Base-by-base conservation (phyloP, 805 yeast species). In the Lipomyces sp. region DNA sequence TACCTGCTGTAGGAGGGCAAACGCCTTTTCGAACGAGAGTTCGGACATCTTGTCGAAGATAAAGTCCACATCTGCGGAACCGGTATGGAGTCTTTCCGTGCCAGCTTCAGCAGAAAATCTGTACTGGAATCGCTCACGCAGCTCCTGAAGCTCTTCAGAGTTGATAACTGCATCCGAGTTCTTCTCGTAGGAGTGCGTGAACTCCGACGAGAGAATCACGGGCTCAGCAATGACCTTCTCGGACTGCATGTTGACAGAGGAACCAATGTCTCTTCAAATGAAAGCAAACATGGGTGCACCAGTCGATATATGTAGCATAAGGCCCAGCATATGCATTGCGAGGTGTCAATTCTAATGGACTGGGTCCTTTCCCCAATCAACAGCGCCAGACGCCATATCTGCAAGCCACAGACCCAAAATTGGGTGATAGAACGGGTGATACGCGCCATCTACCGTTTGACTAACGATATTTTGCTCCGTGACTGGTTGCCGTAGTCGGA, bases 11-110 rank as follows among this genome's bases (percentile, higher is more conserved):
- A 84, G 73, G 45, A 81, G 77, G 10, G 74, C 73, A 1, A 78
- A 32, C 0, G 82, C 79, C 39, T 24, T 29, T 24, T 35, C 59
- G 11, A 57, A 24, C 5, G 59, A 57, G 50, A 39, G 29, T 13
- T 37, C 59, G 11, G 33, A 29, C 3, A 57, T 15, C 29, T 35
- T 32, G 1, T 30, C 50, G n/a, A 34, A 57, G 32, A 57, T n/a
- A 74, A 89, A 89, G 80, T 89, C 90, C 64, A 90, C 81, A 5
- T 95, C 92, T 72, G 87, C 58, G 10, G 45, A 33, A 55, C 58
- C 58, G 2, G 58, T 45, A 29, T 34, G 15, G 24, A 55, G 29
- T 24, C 45, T 29, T 24, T 55, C 45, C 18, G 58, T 24, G 29
- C 58, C 58, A 35, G 58, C 58, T 15, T 55, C 58, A 4, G 15